Evolutionary conservation across 345 rosid species (phyloP), one percentile per base, ranked within the genome.

Genomic region (Brassica nigra): DNA sequence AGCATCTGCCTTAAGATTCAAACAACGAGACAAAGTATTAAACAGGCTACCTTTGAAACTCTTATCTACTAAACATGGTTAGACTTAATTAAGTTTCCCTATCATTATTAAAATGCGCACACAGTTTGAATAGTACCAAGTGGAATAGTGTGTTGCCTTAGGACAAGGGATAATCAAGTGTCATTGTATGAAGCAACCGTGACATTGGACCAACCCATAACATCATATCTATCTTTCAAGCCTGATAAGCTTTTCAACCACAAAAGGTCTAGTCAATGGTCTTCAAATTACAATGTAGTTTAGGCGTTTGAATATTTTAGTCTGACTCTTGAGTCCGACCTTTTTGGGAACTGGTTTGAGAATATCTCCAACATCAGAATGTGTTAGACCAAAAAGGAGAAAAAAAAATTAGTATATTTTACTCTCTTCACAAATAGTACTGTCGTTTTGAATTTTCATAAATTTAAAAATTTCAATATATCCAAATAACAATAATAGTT

Each of bases 101-200:
- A 27, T 27, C 66, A 30, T 66, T 16, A 67, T 68, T 27, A 58
- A 44, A 31, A 58, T 76, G 6, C 34, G 6, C 34, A 30, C 27
- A 68, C 27, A 33, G 29, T 61, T 76, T 15, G 47, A 68, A 28
- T 62, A n/a, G 66, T 54, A 54, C 76, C 58, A 78, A 54, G 66
- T 71, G 16, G 73, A 72, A 66, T 72, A 66, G 49, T 72, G 66
- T 54, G 59, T 37, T 79, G 44, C 77, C 68, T 30, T 31, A 33
- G 55, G 75, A 76, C 78, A 76, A 78, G 74, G 71, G 55, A 52
- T 69, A 49, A 54, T 68, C 16, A 62, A 82, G 85, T 85, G 87
- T 84, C 86, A 85, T 72, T n/a, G 61, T 37, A 58, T 65, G 67
- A 90, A 86, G 92, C 92, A 87, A 90, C 85, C 84, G 76, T 72